Conservation (phyloP, 139 green algal species). For the Tetradesmus lagerheimii region DNA sequence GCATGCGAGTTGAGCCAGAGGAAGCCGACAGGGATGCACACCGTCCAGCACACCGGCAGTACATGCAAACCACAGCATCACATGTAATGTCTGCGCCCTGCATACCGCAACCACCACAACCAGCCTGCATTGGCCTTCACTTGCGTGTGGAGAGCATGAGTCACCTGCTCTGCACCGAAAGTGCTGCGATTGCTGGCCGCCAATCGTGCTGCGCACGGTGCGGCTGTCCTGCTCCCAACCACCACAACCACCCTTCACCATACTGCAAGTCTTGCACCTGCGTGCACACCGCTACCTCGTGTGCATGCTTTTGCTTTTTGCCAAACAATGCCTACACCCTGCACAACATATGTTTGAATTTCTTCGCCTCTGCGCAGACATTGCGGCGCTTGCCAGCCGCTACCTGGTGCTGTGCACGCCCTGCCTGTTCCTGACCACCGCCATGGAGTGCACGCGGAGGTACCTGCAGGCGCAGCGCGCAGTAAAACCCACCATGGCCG, state of each 20-base stretch:
- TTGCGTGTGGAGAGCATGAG: no score
- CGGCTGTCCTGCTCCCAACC: conserved; percentile 57
- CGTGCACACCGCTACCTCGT: no score
- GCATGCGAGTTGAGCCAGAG: conserved; percentile 76
- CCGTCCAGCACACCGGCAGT: conserved; percentile 67
- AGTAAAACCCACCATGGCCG: conserved; percentile 20
- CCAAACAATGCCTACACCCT: no score
- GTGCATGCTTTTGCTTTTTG: no score
- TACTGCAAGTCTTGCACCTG: not conserved
- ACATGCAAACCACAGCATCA: no score
- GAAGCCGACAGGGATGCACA: conserved; percentile 53
- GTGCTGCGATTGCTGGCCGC: not conserved
- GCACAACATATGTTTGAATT: no score
- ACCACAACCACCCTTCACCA: not conserved
- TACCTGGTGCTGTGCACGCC: conserved; percentile 63
- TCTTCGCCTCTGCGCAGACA: no score
- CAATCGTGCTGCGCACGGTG: conserved; percentile 58
- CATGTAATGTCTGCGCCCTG: no score
- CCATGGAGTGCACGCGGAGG: conserved; percentile 62
- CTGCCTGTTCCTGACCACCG: conserved; percentile 52
- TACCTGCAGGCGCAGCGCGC: conserved; percentile 53
- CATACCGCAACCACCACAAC: no score
- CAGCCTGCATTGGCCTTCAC: no score
- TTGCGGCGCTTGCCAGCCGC: not conserved
- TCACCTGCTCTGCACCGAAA: no score